Base-by-base conservation (phyloP, 1,284 basidiomycete species). In the Agroathelia rolfsii region DNA sequence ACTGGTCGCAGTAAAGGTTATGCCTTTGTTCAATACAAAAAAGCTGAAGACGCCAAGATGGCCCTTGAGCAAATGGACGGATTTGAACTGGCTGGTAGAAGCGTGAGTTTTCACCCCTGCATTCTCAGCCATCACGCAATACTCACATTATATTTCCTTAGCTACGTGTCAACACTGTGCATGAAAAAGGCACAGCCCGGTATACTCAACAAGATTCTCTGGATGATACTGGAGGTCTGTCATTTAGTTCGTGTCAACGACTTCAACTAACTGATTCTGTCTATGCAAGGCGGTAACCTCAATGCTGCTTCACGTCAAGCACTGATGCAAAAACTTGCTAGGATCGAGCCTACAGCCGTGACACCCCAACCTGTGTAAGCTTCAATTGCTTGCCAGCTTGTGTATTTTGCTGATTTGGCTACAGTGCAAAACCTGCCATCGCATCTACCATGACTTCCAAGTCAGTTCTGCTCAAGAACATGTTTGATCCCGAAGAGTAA, bases 321-420 rank as follows among this genome's bases (percentile, higher is more conserved):
- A 59, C 84, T 96, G 63, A 96, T 96, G 92, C 87, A 92, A 64
- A 96, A 95, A 77, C 83, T 96, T 71, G 89, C 92, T 54, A 88
- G 92, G 66, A 85, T 72, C 58, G 85, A 90, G 46, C 66, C 73
- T 34, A 56, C 77, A 24, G 58, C 69, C 28, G 56, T 64, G 35
- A 64, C 62, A 45, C 64, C 71, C 43, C 65, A 75, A 46, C 67
- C 75, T 25, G 54, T 71, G 80, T 84, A 58, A 44, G 74, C 54
- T 16, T 31, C n/a, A 16, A 28, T 28, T 23, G 23, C 36, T 20
- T 21, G 15, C 26, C 21, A 28, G n/a, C 34, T 35, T 32, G 9
- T 18, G 21, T 26, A 11, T 25, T 39, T 7, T 23, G 23, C 32
- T 47, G 16, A 50, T 41, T 17, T 36, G 36, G 16, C 22, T 28